phyloP scores from a whole-genome alignment of 495 filamentous ascomycete genomes.

The Chaetomium tenue region DNA sequence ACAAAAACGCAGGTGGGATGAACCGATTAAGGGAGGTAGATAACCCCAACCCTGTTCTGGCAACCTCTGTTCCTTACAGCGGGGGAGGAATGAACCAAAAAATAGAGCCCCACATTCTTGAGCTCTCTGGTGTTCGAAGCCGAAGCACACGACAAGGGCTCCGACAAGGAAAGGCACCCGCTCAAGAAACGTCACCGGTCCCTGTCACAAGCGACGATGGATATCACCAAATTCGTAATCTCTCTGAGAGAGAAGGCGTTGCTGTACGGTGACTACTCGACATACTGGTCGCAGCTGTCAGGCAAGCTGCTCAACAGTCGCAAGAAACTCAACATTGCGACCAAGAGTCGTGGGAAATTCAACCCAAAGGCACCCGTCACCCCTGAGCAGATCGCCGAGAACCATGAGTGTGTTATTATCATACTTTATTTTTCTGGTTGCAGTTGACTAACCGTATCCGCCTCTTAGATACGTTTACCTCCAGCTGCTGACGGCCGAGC shows the following conservation, averaged over 20 bases:
- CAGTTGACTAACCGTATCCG: constrained; percentile 15
- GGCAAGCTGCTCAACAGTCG: constrained; percentile 78
- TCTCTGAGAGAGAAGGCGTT: constrained; percentile 75
- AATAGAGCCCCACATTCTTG: constrained; percentile 11
- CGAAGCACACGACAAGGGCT: constrained; percentile 14
- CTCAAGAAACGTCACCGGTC: background rate
- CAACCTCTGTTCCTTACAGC: background rate
- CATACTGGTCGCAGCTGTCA: constrained; percentile 76
- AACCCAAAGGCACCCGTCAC: constrained; percentile 67
- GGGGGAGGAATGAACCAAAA: constrained; percentile 12
- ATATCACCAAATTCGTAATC: constrained; percentile 82
- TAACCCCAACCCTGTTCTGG: constrained; percentile 10
- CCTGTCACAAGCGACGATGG: constrained; percentile 55
- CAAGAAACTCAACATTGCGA: constrained; percentile 78
- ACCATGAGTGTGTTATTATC: constrained; percentile 64
- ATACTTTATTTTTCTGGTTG: background rate
- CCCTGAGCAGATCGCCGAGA: constrained; percentile 69
- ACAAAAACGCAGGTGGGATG: no score
- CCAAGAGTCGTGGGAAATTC: constrained; percentile 82
- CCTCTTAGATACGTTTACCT: constrained; percentile 68
- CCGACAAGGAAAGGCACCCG: background rate
- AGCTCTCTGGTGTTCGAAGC: background rate
- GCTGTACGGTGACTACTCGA: constrained; percentile 82
- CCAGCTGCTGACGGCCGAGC: constrained; percentile 79
- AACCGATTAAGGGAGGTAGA: no score